Base-by-base conservation (phyloP, 225 moss, liverwort and hornwort species). In the Marchantia paleacea region DNA sequence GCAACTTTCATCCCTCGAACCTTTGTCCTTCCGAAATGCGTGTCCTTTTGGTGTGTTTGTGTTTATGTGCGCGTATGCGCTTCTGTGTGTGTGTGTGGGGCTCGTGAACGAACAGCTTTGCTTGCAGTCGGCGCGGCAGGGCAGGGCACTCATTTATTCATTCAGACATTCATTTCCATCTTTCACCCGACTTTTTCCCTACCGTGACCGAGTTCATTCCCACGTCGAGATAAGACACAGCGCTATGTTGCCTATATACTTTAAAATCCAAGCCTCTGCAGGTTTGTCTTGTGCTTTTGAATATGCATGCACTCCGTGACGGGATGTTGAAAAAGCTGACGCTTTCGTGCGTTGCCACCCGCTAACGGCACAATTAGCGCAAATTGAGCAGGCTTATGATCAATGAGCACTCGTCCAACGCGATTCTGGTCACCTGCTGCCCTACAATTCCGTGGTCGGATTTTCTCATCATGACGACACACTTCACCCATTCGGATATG, bases 391-490 rank as follows among this genome's bases (percentile, higher is more conserved):
- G 39, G 39, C 39, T 39, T 39, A 39, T 5, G 39, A 5, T 39
- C 39, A 39, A n/a, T 39, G 39, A n/a, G 57, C 57, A 57, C 57
- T 57, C 3, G 57, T 57, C 19, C 57, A 57, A 57, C 15, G 22
- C 18, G 18, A 60, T 16, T 2, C 22, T 60, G 60, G 3, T 60
- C 6, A 60, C 60, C 60, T 60, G 18, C 60, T 60, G 18, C 19
- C 19, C 60, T 60, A 60, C 19, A 60, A 19, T 15, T 60, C 22
- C 60, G 19, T 20, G 60, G 60, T 60, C 60, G 19, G 60, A 60
- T 60, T 60, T 60, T 60, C 60, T 60, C 60, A 60, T 60, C 60
- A 60, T 60, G 60, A 60, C 60, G 60, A 60, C 60, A 60, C 19
- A 60, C 18, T 60, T 60, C 1, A 60, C 1, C 18, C 14, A 60